phyloP scores from a whole-genome alignment of 345 rosid genomes.

The Lagerstroemia speciosa region DNA sequence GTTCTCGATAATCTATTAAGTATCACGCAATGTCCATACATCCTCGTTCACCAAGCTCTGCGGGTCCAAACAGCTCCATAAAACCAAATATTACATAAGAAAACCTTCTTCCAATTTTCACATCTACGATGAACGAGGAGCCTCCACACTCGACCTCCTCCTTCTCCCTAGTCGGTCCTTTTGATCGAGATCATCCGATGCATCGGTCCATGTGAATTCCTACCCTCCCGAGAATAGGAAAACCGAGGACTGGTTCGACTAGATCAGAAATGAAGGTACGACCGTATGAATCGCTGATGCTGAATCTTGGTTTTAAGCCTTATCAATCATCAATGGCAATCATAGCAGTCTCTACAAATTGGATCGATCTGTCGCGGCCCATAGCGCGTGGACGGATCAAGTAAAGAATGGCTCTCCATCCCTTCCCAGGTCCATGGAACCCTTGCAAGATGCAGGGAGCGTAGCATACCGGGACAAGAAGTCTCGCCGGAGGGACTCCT shows the following conservation, averaged over 20 bases:
- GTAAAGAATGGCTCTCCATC: not conserved
- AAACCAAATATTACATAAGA: not conserved
- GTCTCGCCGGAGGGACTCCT: not conserved
- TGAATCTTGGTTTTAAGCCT: not conserved
- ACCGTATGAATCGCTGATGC: not conserved
- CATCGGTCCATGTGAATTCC: not conserved
- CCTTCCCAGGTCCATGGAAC: not conserved
- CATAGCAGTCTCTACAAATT: not conserved
- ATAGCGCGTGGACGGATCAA: not conserved
- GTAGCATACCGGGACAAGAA: conserved; percentile 7
- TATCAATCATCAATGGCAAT: not conserved
- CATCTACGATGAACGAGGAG: not conserved
- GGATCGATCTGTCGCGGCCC: not conserved
- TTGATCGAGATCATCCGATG: not conserved
- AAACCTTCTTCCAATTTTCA: not conserved
- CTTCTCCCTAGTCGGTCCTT: not conserved
- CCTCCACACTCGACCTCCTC: not conserved
- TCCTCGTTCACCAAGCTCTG: too few species aligned
- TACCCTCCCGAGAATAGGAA: not conserved
- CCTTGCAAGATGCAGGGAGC: not conserved
- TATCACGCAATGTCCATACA: too few species aligned
- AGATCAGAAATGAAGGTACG: not conserved
- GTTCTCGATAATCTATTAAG: too few species aligned
- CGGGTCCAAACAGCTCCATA: too few species aligned
- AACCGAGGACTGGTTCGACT: not conserved